Percentiles rank a stretch among this genome's conserved stretches.
Evolutionary conservation across 805 yeast species (phyloP).

Genomic region (Starmerella sirachaensis): DNA sequence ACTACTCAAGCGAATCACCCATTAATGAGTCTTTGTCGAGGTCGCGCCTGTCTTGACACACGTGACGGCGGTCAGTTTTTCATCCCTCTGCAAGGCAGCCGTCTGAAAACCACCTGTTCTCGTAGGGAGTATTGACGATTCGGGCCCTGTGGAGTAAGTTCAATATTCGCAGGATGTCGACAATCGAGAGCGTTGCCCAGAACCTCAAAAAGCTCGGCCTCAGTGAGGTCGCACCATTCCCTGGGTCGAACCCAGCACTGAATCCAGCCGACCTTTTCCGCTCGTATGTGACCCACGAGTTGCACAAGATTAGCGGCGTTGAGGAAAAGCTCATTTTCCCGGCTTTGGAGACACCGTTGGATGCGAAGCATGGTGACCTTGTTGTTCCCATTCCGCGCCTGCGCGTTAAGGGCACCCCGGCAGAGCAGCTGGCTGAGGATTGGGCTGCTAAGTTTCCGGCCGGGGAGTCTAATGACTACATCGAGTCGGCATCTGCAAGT

Average conservation of each 20-base stretch:
- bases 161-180: constrained; percentile 16
- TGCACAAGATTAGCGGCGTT: constrained; percentile 62
- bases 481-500: constrained; percentile 62
- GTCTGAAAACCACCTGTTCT: too few relatives aligned
- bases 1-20: too few relatives aligned
- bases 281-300: constrained; percentile 73
- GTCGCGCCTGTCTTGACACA: too few relatives aligned
- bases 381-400: constrained; percentile 84
- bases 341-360: constrained; percentile 77
- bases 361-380: constrained; percentile 84
- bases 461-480: constrained; percentile 42
- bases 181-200: constrained; percentile 15
- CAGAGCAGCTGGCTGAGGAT: constrained; percentile 58
- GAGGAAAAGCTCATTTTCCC: constrained; percentile 58
- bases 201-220: constrained; percentile 21
- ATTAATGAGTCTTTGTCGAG: too few relatives aligned
- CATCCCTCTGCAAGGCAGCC: too few relatives aligned
- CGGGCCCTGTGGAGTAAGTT: constrained; percentile 1
- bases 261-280: constrained; percentile 83
- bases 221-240: constrained; percentile 17
- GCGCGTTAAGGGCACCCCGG: constrained; percentile 69
- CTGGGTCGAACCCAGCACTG: constrained; percentile 58
- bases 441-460: constrained; percentile 66
- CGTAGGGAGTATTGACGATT: constrained; percentile 2
- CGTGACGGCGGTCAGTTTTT: too few relatives aligned